A percentile compares a stretch with the other conserved stretches of the same genome.
phyloP scores from a whole-genome alignment of 805 yeast genomes.

The Saccharomycopsis lassenensis region DNA sequence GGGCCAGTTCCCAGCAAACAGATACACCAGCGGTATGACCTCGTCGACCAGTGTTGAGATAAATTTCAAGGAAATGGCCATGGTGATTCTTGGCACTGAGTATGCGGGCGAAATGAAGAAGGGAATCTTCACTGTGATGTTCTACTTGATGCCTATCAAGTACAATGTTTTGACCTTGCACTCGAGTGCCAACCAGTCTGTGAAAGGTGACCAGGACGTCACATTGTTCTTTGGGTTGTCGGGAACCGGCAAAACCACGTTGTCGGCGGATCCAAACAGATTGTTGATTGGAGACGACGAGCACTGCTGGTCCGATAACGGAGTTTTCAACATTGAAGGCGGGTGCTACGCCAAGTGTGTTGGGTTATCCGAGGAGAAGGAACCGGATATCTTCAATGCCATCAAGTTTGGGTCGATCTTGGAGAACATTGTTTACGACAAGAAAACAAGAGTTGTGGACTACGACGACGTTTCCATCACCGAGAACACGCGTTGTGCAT shows the following conservation, averaged over 20 bases:
- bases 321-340: constrained; percentile 98
- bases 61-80: constrained; percentile 95
- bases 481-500: constrained; percentile 97
- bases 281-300: constrained; percentile 95
- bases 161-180: constrained; percentile 87
- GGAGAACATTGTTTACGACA: constrained; percentile 87
- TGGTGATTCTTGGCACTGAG: constrained; percentile 97
- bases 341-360: constrained; percentile 98
- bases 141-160: constrained; percentile 93
- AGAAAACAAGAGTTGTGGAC: constrained; percentile 69
- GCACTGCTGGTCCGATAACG: constrained; percentile 98
- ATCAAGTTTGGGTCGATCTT: constrained; percentile 89
- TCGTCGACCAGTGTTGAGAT: constrained; percentile 92
- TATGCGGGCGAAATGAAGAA: constrained; percentile 99
- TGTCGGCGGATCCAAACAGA: constrained; percentile 93
- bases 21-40: constrained; percentile 94
- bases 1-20: constrained; percentile 97
- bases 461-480: constrained; percentile 74
- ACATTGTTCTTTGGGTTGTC: constrained; percentile 93
- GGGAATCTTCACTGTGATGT: constrained; percentile 98
- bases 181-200: constrained; percentile 91
- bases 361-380: constrained; percentile 80
- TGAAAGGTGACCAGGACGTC: constrained; percentile 59
- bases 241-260: constrained; percentile 97
- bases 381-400: constrained; percentile 95